phyloP scores from a whole-genome alignment of 768 basidiomycete species.

The Suillus discolor region DNA sequence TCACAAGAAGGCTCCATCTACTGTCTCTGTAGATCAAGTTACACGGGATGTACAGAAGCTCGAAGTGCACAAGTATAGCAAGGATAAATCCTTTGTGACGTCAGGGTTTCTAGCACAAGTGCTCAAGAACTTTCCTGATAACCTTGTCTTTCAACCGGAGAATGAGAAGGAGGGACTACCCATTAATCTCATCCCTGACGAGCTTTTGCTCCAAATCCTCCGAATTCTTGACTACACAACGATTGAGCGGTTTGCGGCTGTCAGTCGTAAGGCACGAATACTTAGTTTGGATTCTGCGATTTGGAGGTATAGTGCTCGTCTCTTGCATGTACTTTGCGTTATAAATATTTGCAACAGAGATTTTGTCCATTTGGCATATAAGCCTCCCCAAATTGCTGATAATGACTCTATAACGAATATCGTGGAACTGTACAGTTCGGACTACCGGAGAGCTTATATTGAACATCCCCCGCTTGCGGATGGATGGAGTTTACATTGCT shows the following conservation, averaged over 20 bases:
- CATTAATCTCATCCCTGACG: slow-evolving; percentile 69
- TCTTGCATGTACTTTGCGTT: background rate
- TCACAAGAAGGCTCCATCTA: slow-evolving; percentile 79
- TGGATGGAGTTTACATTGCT: slow-evolving; percentile 91
- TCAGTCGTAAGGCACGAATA: slow-evolving; percentile 74
- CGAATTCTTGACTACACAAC: slow-evolving; percentile 62
- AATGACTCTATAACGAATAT: slow-evolving; percentile 51
- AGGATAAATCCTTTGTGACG: slow-evolving; percentile 12
- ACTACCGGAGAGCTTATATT: slow-evolving; percentile 78
- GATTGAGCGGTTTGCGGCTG: slow-evolving; percentile 76
- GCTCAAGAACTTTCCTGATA: slow-evolving; percentile 48
- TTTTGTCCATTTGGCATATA: slow-evolving; percentile 67
- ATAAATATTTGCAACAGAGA: slow-evolving; percentile 42
- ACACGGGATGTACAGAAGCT: slow-evolving; percentile 80
- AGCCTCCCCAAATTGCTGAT: slow-evolving; percentile 71
- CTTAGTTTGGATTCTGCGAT: slow-evolving; percentile 68
- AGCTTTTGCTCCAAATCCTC: slow-evolving; percentile 72
- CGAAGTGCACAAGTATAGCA: slow-evolving; percentile 68
- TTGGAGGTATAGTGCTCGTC: slow-evolving; percentile 64
- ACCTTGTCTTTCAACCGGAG: slow-evolving; percentile 66
- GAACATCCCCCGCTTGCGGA: slow-evolving; percentile 84
- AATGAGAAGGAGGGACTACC: slow-evolving; percentile 56
- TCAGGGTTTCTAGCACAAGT: slow-evolving; percentile 50
- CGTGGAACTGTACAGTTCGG: slow-evolving; percentile 52
- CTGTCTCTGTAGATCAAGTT: slow-evolving; percentile 63